phyloP scores from a whole-genome alignment of 1,139 yeast species.

The Yueomyces sp. region DNA sequence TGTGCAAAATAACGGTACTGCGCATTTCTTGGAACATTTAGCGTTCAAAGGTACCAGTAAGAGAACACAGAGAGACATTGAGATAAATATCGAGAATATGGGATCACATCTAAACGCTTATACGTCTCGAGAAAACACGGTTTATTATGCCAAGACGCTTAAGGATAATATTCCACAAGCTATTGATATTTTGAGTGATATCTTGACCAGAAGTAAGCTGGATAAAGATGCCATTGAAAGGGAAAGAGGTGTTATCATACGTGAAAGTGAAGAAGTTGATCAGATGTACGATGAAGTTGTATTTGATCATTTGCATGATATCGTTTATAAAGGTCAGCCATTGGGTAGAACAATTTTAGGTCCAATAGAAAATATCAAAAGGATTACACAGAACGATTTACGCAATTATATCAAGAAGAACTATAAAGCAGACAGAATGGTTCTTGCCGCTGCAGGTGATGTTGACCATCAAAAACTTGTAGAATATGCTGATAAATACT shows the following conservation, averaged over 20 bases:
- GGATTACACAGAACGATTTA: constrained; percentile 67
- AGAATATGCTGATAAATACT: constrained; percentile 57
- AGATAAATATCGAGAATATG: constrained; percentile 86
- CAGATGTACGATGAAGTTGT: constrained; percentile 97
- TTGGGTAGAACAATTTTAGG: constrained; percentile 96
- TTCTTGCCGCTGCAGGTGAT: constrained; percentile 89
- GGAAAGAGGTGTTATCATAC: constrained; percentile 88
- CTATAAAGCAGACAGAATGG: constrained; percentile 96
- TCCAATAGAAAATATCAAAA: constrained; percentile 76
- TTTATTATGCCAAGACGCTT: constrained; percentile 84
- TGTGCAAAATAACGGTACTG: constrained; percentile 77
- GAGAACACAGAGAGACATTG: constrained; percentile 75
- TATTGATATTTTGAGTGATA: constrained; percentile 80
- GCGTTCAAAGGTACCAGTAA: constrained; percentile 88
- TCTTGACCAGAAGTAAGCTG: constrained; percentile 72
- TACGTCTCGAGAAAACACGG: constrained; percentile 94
- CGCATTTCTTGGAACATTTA: constrained; percentile 90
- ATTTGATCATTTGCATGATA: constrained; percentile 90
- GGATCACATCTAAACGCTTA: constrained; percentile 97
- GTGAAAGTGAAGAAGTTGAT: constrained; percentile 96
- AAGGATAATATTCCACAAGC: constrained; percentile 71
- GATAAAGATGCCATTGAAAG: constrained; percentile 81
- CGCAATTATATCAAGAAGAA: constrained; percentile 69
- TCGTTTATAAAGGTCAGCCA: constrained; percentile 82
- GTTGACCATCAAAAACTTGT: constrained; percentile 82